phyloP scores from a whole-genome alignment of 2,329 filamentous ascomycete genomes.

The Penicillium brasilianum region DNA sequence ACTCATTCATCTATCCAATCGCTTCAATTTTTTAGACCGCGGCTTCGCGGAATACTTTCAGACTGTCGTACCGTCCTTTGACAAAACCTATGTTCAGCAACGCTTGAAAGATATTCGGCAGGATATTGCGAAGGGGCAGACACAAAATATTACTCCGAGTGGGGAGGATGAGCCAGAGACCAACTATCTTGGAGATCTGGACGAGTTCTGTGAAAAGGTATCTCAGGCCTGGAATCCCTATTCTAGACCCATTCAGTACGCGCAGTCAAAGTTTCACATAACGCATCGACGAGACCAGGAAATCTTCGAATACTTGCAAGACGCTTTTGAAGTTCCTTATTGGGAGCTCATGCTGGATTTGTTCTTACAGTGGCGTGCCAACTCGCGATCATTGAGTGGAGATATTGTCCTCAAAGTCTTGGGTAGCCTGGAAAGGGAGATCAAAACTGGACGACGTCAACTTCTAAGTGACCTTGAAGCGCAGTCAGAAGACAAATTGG shows the following conservation, averaged over 20 bases:
- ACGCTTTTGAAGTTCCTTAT: constrained; percentile 3
- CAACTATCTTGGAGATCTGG: constrained; percentile 7
- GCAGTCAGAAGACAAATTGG: constrained; percentile 1
- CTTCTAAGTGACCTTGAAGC: not conserved
- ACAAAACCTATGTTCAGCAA: not conserved
- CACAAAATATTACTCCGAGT: not conserved
- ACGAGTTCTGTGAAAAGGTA: constrained; percentile 3
- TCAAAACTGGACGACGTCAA: not conserved
- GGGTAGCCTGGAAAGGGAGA: not conserved
- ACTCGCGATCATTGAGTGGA: not conserved
- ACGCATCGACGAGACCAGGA: constrained; percentile 6
- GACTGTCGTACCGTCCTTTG: constrained; percentile 2
- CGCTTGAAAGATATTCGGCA: constrained; percentile 4
- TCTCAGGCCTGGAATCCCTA: not conserved
- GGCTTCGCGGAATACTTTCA: constrained; percentile 7
- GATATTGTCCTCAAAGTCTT: constrained; percentile 5
- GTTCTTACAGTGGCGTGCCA: not conserved
- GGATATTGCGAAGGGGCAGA: not conserved
- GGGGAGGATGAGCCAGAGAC: not conserved
- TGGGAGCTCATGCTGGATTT: constrained; percentile 10
- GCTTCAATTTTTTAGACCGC: constrained; percentile 2
- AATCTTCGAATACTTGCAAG: constrained; percentile 9
- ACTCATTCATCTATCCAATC: not conserved
- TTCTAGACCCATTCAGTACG: not conserved
- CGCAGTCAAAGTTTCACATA: not conserved